phyloP scores from a whole-genome alignment of 2,329 filamentous ascomycete genomes.

The Diaporthe vaccinii region DNA sequence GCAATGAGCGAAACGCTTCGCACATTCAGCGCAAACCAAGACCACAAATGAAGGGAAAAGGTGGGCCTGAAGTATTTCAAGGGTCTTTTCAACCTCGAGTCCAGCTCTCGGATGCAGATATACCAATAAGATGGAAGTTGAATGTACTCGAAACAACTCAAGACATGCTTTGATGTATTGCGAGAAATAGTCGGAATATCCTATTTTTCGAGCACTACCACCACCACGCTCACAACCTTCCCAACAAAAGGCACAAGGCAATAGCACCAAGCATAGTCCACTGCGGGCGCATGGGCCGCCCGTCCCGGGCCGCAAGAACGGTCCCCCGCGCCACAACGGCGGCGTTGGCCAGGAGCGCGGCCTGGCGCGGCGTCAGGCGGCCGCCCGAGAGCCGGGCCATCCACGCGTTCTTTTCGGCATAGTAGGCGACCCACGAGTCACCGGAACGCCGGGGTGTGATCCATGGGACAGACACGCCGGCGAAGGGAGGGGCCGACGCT shows the following conservation, averaged over 20 bases:
- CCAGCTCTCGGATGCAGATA: no score
- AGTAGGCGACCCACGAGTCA: constrained; percentile 42
- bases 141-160: no score
- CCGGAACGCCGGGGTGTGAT: constrained; percentile 2
- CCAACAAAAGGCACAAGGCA: constrained; percentile 36
- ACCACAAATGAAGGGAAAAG: no score
- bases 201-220: constrained; percentile 58
- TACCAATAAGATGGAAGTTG: no score
- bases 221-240: constrained; percentile 25
- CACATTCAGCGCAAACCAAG: no score
- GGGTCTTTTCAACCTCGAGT: no score
- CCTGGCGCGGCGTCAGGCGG: constrained; percentile 43
- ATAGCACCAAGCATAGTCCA: constrained; percentile 44
- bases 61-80: no score
- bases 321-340: constrained; percentile 43
- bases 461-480: constrained; percentile 44
- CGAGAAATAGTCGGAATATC: constrained; percentile 52
- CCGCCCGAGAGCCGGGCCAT: constrained; percentile 41
- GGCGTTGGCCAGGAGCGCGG: constrained; percentile 42
- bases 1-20: no score
- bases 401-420: constrained; percentile 46
- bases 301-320: constrained; percentile 42
- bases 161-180: no score
- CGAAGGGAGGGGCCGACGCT: constrained; percentile 44
- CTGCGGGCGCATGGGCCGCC: constrained; percentile 43